A percentile compares a stretch with the other conserved stretches of the same genome.
phyloP scores from a whole-genome alignment of 805 yeast genomes.

The Saturnispora sanitii region DNA sequence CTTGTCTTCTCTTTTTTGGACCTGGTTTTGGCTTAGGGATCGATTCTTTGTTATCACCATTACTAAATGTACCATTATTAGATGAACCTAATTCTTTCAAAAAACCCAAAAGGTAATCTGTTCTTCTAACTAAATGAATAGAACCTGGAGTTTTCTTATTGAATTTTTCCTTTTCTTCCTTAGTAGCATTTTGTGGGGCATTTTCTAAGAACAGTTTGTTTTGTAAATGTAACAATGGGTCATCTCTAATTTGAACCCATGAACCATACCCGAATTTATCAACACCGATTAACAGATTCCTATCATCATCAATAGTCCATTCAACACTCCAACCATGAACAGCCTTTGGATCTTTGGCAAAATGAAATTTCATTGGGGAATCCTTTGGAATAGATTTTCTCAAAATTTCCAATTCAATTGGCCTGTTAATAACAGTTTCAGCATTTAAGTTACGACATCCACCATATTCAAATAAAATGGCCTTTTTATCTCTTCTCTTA shows the following conservation, averaged over 20 bases:
- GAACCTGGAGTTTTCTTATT: conserved; percentile 77
- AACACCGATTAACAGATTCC: conserved; percentile 78
- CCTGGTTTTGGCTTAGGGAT: conserved; percentile 14
- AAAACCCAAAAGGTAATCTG: conserved; percentile 72
- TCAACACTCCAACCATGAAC: conserved; percentile 88
- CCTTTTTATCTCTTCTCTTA: conserved; percentile 78
- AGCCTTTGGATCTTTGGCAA: conserved; percentile 58
- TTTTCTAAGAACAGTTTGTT: conserved; percentile 68
- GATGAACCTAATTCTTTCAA: conserved; percentile 38
- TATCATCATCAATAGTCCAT: conserved; percentile 80
- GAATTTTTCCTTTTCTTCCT: conserved; percentile 29
- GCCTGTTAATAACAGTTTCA: conserved; percentile 73
- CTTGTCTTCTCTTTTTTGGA: conserved; percentile 13
- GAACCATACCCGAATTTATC: conserved; percentile 92
- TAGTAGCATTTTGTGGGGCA: conserved; percentile 27
- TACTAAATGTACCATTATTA: background rate
- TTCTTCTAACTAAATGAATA: conserved; percentile 84
- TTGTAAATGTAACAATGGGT: conserved; percentile 78
- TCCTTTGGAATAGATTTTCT: conserved; percentile 42
- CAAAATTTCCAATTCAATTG: conserved; percentile 69
- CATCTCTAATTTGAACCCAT: conserved; percentile 91
- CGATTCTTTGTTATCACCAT: conserved; percentile 5
- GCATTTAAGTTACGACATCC: conserved; percentile 89
- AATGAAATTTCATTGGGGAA: conserved; percentile 49
- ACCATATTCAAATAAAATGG: conserved; percentile 77